phyloP scores from a whole-genome alignment of 1,284 basidiomycete species.

The Coriolopsis trogii region DNA sequence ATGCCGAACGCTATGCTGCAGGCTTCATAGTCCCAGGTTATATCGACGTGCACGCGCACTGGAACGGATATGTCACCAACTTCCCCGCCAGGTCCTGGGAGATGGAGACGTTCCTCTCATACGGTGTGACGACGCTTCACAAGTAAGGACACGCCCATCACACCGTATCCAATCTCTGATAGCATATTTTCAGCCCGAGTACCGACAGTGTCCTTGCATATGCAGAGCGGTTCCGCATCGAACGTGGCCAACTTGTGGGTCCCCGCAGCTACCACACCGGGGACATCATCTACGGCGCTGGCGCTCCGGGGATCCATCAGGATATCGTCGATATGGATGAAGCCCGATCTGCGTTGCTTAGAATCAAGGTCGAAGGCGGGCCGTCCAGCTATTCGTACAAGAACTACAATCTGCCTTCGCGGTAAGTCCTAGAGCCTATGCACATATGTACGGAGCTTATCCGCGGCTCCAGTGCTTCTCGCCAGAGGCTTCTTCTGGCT shows the following conservation, averaged over 20 bases:
- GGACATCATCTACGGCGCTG: conserved; percentile 67
- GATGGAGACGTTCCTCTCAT: conserved; percentile 72
- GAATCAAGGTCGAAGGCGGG: conserved; percentile 74
- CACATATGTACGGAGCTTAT: neutral
- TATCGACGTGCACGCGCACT: conserved; percentile 77
- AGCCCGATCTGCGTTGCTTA: conserved; percentile 61
- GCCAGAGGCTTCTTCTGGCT: conserved; percentile 64
- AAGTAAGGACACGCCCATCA: conserved; percentile 49
- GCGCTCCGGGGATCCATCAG: conserved; percentile 52
- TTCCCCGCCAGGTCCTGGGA: conserved; percentile 74
- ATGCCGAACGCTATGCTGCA: conserved; percentile 32
- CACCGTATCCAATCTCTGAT: neutral
- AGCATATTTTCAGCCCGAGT: conserved; percentile 52
- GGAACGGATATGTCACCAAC: conserved; percentile 53
- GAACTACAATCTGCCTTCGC: conserved; percentile 71
- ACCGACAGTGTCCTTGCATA: conserved; percentile 61
- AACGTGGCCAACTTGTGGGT: conserved; percentile 67
- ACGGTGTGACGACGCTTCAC: conserved; percentile 77
- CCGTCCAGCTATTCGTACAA: conserved; percentile 73
- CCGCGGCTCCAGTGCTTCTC: conserved; percentile 52
- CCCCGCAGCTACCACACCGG: conserved; percentile 74
- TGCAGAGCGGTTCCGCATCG: conserved; percentile 64
- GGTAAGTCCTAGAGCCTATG: conserved; percentile 38
- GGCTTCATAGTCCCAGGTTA: conserved; percentile 71
- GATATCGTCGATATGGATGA: conserved; percentile 63